These are phyloP conservation scores for Penicillium corylophilum DNA, from an alignment of 2,329 filamentous ascomycete species.

Conservation along the genomic window DNA sequence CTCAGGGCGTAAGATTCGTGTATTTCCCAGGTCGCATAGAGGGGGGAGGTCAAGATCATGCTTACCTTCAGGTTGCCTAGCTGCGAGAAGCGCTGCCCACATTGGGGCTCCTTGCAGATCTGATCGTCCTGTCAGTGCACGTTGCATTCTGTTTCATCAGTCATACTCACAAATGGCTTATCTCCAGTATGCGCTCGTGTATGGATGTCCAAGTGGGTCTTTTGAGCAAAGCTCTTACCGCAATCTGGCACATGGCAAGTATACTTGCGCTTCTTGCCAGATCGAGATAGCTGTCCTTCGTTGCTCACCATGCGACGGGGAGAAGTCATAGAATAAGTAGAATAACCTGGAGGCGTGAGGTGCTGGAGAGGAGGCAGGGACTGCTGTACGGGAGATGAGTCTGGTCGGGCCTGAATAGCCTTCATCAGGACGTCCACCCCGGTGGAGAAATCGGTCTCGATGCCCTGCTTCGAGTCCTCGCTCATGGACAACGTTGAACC, in stretches of 20 bases:
- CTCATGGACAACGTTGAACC: background rate
- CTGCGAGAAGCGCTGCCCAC: constrained; percentile 81
- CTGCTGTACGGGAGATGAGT: constrained; percentile 27
- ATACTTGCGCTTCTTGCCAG: constrained; percentile 61
- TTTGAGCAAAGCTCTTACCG: constrained; percentile 81
- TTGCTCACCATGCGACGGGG: constrained; percentile 26
- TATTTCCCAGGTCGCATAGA: background rate
- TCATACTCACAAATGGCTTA: constrained; percentile 75
- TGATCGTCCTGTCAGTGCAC: constrained; percentile 26
- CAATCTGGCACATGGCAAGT: constrained; percentile 73
- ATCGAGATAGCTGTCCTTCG: constrained; percentile 36
- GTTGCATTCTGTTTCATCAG: background rate
- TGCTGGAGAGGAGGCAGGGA: constrained; percentile 39
- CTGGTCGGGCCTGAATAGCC: constrained; percentile 70
- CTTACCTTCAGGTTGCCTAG: constrained; percentile 82
- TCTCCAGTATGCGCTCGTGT: constrained; percentile 82
- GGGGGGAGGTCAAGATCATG: background rate
- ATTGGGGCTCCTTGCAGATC: constrained; percentile 70
- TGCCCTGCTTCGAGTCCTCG: constrained; percentile 24
- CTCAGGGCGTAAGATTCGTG: constrained; percentile 3
- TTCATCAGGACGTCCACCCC: constrained; percentile 87
- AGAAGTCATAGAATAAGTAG: constrained; percentile 25
- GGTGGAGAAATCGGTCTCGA: constrained; percentile 68
- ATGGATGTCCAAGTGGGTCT: constrained; percentile 91
- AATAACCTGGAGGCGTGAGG: constrained; percentile 26